Percentiles rank a stretch among this genome's conserved stretches.
Conservation (phyloP, 257 asterid species). For the Primulina tabacum region DNA sequence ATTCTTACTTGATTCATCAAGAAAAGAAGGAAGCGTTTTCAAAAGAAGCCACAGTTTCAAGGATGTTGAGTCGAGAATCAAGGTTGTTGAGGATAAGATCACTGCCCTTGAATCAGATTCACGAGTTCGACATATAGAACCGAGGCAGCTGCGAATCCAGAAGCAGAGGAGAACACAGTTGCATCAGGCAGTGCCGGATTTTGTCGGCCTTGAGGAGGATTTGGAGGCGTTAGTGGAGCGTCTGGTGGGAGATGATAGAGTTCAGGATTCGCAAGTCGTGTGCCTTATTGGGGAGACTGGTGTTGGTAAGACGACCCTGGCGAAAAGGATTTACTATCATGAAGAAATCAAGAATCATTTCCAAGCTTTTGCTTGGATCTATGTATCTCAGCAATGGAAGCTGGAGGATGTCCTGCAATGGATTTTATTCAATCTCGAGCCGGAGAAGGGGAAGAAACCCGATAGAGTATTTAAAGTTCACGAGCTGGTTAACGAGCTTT, state of each 20-base stretch:
- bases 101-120: conserved; percentile 40
- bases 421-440: conserved; percentile 47
- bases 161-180: conserved; percentile 36
- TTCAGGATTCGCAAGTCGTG: conserved; percentile 24
- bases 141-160: conserved; percentile 17
- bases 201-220: conserved; percentile 46
- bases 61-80: conserved; percentile 31
- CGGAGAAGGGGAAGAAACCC: conserved; percentile 35
- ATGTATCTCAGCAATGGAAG: conserved; percentile 53
- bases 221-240: conserved; percentile 32
- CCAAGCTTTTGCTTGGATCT: conserved; percentile 50
- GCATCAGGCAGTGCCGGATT: conserved; percentile 38
- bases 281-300: conserved; percentile 53
- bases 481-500: conserved; percentile 43
- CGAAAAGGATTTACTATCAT: conserved; percentile 43
- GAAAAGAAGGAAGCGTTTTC: conserved; percentile 20
- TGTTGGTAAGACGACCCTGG: conserved; percentile 51
- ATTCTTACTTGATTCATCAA: conserved; percentile 26
- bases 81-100: conserved; percentile 37
- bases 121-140: conserved; percentile 31
- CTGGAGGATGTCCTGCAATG: conserved; percentile 42
- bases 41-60: conserved; percentile 23
- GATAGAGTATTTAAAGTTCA: conserved; percentile 22
- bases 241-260: conserved; percentile 27
- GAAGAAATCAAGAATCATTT: conserved; percentile 31